phyloP scores from a whole-genome alignment of 2,329 filamentous ascomycete genomes.

The Sclerotinia nivalis region DNA sequence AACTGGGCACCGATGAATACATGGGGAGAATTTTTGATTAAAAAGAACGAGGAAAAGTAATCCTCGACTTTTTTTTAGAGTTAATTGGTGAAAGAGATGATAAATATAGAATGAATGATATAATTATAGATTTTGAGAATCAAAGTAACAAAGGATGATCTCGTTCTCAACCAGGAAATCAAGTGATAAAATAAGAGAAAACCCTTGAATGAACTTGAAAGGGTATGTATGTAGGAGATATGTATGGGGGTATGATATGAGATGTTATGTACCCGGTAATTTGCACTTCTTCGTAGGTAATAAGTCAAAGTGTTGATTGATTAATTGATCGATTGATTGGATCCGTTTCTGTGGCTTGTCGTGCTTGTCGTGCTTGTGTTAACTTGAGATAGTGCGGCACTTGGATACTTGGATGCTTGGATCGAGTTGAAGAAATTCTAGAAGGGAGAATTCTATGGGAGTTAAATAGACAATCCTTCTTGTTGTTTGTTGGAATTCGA shows the following conservation, averaged over 20 bases:
- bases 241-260: background rate
- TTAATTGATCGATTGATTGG: background rate
- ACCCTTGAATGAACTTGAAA: background rate
- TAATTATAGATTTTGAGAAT: background rate
- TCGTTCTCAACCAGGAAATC: background rate
- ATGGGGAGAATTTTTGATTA: background rate
- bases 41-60: background rate
- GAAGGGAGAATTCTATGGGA: background rate
- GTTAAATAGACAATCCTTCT: background rate
- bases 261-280: background rate
- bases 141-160: background rate
- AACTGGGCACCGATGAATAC: constrained; percentile 36
- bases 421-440: background rate
- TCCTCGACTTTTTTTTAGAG: background rate
- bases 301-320: constrained; percentile 2
- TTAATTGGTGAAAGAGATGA: background rate
- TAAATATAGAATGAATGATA: background rate
- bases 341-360: background rate
- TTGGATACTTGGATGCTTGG: background rate
- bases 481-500: too few species aligned
- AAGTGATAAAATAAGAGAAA: background rate
- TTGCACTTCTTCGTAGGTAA: background rate
- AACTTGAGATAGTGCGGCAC: background rate
- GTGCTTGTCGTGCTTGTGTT: background rate
- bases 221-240: background rate